Percentiles rank a stretch among this genome's conserved stretches.
Conservation (phyloP, 1,284 basidiomycete genomes). For the Apiotrichum sp. region DNA sequence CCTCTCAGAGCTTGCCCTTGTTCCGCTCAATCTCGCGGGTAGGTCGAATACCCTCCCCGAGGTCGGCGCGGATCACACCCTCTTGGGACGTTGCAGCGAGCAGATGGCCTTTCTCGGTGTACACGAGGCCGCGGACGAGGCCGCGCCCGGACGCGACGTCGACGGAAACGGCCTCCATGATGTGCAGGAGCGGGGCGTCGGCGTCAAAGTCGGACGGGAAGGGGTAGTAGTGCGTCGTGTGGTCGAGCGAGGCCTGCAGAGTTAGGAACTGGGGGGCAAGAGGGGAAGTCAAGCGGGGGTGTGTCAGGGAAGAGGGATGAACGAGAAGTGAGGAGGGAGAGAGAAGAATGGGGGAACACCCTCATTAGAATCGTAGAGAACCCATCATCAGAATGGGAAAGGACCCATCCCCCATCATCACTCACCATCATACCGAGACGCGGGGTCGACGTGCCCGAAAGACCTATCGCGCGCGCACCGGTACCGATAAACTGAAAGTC, state of each 20-base stretch:
- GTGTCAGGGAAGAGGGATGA: no score
- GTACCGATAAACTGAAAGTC: constrained; percentile 70
- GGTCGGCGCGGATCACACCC: constrained; percentile 54
- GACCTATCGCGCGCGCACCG: constrained; percentile 58
- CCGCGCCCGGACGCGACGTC: constrained; percentile 61
- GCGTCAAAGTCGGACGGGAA: constrained; percentile 67
- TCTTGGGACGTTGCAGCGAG: constrained; percentile 77
- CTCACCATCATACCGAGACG: constrained; percentile 64
- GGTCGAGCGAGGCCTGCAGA: constrained; percentile 69
- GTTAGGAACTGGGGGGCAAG: neutral
- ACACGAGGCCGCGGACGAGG: constrained; percentile 69
- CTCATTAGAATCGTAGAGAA: no score
- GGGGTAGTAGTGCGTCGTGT: constrained; percentile 74
- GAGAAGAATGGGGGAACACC: no score
- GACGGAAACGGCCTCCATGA: constrained; percentile 63
- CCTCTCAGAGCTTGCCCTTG: constrained; percentile 29
- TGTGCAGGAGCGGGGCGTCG: constrained; percentile 71
- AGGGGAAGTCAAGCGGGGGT: no score
- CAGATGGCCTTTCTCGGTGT: constrained; percentile 62
- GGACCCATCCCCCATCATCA: constrained; percentile 4
- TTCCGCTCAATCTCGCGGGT: constrained; percentile 17
- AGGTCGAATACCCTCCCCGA: constrained; percentile 6
- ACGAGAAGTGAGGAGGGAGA: no score
- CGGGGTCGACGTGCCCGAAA: constrained; percentile 48
- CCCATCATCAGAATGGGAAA: neutral